phyloP scores from a whole-genome alignment of 768 basidiomycete genomes.

The Boletus vinaceobasis region DNA sequence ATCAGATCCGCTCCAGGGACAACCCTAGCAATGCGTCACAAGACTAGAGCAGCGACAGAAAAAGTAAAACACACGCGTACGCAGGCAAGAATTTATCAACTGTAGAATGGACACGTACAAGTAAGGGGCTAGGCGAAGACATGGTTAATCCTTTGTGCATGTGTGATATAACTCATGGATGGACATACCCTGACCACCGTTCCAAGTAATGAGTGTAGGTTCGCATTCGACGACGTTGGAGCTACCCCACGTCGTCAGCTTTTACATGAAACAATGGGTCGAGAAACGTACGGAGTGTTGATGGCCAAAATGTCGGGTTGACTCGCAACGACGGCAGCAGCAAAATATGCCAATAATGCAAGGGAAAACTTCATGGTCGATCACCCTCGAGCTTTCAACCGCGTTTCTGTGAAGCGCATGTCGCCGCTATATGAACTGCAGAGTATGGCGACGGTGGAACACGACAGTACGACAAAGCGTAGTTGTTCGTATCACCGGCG shows the following conservation, averaged over 20 bases:
- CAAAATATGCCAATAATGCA: neutral
- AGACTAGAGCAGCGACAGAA: neutral
- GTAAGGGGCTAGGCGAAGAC: conserved; percentile 36
- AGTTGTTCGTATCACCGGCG: neutral
- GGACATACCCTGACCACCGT: neutral
- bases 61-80: conserved; percentile 26
- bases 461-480: neutral
- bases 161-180: too few species aligned
- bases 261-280: neutral
- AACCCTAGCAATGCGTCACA: neutral
- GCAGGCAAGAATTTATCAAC: conserved; percentile 19
- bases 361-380: neutral
- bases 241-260: neutral
- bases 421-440: neutral
- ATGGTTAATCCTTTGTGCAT: neutral
- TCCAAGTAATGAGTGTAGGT: neutral
- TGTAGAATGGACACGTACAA: conserved; percentile 39
- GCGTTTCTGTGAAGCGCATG: neutral
- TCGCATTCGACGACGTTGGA: neutral
- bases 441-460: neutral
- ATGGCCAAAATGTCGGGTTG: neutral
- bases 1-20: neutral
- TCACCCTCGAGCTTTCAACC: neutral
- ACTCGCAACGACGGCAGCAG: neutral
- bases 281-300: neutral